phyloP scores from a whole-genome alignment of 495 filamentous ascomycete genomes.

The Podospora anserina region DNA sequence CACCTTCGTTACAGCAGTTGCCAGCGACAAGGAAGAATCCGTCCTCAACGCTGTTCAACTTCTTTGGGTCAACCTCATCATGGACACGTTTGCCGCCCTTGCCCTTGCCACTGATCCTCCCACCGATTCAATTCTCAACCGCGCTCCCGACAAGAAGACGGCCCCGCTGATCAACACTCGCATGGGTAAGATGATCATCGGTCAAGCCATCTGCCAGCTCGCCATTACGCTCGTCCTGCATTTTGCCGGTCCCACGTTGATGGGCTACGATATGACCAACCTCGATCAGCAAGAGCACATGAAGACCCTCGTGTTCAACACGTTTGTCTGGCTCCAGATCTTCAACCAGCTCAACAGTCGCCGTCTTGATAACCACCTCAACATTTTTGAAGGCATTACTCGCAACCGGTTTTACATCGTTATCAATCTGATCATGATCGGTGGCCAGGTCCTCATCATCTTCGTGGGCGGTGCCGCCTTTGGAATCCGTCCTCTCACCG shows the following conservation, averaged over 20 bases:
- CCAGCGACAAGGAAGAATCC: slow-evolving; percentile 61
- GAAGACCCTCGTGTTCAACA: slow-evolving; percentile 81
- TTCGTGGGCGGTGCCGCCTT: slow-evolving; percentile 73
- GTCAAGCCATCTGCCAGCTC: slow-evolving; percentile 79
- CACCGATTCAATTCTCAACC: slow-evolving; percentile 69
- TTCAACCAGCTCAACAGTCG: slow-evolving; percentile 86
- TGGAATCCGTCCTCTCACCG: slow-evolving; percentile 55
- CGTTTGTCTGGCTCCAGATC: slow-evolving; percentile 94
- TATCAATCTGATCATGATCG: slow-evolving; percentile 80
- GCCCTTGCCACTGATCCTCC: slow-evolving; percentile 85
- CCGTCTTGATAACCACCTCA: slow-evolving; percentile 83
- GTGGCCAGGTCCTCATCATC: slow-evolving; percentile 80
- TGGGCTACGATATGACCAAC: slow-evolving; percentile 36
- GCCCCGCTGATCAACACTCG: slow-evolving; percentile 70
- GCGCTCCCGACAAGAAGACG: slow-evolving; percentile 71
- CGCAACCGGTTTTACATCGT: slow-evolving; percentile 78
- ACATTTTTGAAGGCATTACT: slow-evolving; percentile 81
- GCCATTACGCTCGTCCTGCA: slow-evolving; percentile 72
- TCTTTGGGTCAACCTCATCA: slow-evolving; percentile 90
- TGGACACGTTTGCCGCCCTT: slow-evolving; percentile 88
- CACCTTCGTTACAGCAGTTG: slow-evolving; percentile 78
- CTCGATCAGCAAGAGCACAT: slow-evolving; percentile 42
- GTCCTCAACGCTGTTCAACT: slow-evolving; percentile 85
- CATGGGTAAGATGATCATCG: slow-evolving; percentile 96
- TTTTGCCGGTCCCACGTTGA: slow-evolving; percentile 66